Evolutionary conservation across 2,329 filamentous ascomycete genomes (phyloP).

Genomic region (Arthroderma uncinatum): DNA sequence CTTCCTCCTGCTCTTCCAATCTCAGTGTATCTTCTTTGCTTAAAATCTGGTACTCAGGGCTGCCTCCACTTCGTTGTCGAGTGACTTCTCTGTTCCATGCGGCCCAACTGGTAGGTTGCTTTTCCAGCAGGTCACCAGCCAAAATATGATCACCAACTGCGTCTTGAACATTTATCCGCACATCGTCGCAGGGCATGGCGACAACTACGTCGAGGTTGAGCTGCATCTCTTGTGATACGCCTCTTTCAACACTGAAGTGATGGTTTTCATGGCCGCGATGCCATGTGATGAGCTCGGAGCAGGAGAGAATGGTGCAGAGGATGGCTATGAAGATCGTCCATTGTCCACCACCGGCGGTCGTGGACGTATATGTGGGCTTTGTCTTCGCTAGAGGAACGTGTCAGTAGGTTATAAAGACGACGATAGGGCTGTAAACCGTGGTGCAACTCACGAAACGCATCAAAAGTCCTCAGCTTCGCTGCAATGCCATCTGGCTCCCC

Average conservation of each 20-base stretch:
- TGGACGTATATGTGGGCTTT: constrained; percentile 81
- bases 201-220: constrained; percentile 94
- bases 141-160: constrained; percentile 85
- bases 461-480: constrained; percentile 65
- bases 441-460: constrained; percentile 74
- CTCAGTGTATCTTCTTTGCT: constrained; percentile 52
- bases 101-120: constrained; percentile 67
- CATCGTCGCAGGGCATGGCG: constrained; percentile 70
- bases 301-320: constrained; percentile 62
- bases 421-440: neutral
- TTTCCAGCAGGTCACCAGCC: constrained; percentile 60
- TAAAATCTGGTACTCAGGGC: constrained; percentile 45
- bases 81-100: constrained; percentile 68
- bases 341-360: constrained; percentile 76
- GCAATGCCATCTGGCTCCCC: constrained; percentile 53
- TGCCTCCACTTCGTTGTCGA: constrained; percentile 44
- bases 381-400: constrained; percentile 61
- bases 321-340: constrained; percentile 78
- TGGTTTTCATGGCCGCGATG: constrained; percentile 75
- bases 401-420: neutral
- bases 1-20: constrained; percentile 43
- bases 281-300: constrained; percentile 71
- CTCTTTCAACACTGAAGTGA: constrained; percentile 88
- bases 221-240: constrained; percentile 74
- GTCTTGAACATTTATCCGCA: constrained; percentile 97